phyloP scores from a whole-genome alignment of 1,284 basidiomycete species.

The Meripilus lineatus region DNA sequence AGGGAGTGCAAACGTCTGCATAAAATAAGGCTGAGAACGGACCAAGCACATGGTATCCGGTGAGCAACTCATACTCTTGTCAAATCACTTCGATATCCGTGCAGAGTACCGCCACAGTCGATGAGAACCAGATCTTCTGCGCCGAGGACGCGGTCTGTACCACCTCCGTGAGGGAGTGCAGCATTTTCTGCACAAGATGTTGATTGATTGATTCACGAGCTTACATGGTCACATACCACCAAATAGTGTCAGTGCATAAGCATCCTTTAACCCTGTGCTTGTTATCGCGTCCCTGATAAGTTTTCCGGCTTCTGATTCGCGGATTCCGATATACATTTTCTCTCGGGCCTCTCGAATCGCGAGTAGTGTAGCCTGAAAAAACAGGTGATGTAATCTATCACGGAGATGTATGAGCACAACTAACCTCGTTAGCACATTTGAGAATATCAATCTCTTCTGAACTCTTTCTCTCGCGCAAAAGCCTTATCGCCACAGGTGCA shows the following conservation, averaged over 20 bases:
- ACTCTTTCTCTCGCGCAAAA: slow-evolving; percentile 73
- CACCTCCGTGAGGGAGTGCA: slow-evolving; percentile 78
- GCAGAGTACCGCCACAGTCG: slow-evolving; percentile 66
- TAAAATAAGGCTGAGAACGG: neutral
- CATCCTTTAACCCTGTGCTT: slow-evolving; percentile 51
- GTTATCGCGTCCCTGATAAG: slow-evolving; percentile 55
- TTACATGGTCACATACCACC: slow-evolving; percentile 48
- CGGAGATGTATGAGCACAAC: slow-evolving; percentile 12
- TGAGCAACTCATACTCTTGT: slow-evolving; percentile 50
- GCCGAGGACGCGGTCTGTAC: slow-evolving; percentile 58
- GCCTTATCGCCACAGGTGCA: slow-evolving; percentile 51
- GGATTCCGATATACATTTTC: slow-evolving; percentile 67
- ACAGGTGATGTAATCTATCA: slow-evolving; percentile 4
- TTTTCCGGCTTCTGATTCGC: slow-evolving; percentile 59
- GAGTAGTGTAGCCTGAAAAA: slow-evolving; percentile 61
- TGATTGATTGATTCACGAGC: neutral
- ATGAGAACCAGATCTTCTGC: slow-evolving; percentile 70
- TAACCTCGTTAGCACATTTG: slow-evolving; percentile 76
- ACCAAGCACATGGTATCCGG: neutral
- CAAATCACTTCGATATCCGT: slow-evolving; percentile 75
- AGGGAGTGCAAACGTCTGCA: slow-evolving; percentile 66
- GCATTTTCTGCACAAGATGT: slow-evolving; percentile 58
- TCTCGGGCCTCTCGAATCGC: slow-evolving; percentile 65
- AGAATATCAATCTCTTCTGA: slow-evolving; percentile 65
- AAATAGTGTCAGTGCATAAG: slow-evolving; percentile 67